Percentiles rank a stretch among this genome's conserved stretches.
Conservation (phyloP, 2,329 filamentous ascomycete genomes). For the Aspergillus sp. region DNA sequence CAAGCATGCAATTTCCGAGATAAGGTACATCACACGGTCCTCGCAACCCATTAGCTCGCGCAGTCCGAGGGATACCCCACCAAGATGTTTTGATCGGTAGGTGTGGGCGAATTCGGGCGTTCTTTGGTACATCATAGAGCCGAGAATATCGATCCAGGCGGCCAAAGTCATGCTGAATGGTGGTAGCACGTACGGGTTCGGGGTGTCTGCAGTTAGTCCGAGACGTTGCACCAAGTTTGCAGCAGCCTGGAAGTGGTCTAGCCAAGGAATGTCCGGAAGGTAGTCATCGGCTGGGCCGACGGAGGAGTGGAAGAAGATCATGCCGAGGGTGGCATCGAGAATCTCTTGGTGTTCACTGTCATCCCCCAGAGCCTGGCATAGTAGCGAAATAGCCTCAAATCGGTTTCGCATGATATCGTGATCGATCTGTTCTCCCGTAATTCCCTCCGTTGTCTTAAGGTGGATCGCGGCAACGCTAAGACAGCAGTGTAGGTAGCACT, state of each 20-base stretch:
- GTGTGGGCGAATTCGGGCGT: conserved; percentile 87
- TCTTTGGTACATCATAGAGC: conserved; percentile 84
- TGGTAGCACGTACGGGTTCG: conserved; percentile 62
- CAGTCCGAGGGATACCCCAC: conserved; percentile 66
- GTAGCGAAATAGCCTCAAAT: conserved; percentile 79
- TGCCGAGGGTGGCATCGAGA: conserved; percentile 85
- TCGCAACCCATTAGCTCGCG: conserved; percentile 97
- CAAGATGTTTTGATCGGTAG: conserved; percentile 91
- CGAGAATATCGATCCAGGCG: conserved; percentile 95
- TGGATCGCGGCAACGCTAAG: conserved; percentile 91
- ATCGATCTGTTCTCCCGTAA: conserved; percentile 73
- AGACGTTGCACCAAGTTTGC: conserved; percentile 83
- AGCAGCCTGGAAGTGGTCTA: conserved; percentile 92
- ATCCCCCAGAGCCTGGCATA: conserved; percentile 76
- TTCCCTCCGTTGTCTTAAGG: conserved; percentile 72
- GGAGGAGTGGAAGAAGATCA: conserved; percentile 95
- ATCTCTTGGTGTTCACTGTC: conserved; percentile 85
- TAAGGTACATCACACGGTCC: conserved; percentile 95
- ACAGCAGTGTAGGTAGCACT: conserved; percentile 92
- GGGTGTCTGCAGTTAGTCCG: conserved; percentile 69
- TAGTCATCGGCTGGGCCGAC: conserved; percentile 83
- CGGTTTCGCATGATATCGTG: conserved; percentile 91
- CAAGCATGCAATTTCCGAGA: conserved; percentile 94
- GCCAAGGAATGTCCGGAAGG: conserved; percentile 91
- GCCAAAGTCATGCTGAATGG: conserved; percentile 91